Base-by-base conservation (phyloP, 345 rosid species). In the Barbarea vulgaris region DNA sequence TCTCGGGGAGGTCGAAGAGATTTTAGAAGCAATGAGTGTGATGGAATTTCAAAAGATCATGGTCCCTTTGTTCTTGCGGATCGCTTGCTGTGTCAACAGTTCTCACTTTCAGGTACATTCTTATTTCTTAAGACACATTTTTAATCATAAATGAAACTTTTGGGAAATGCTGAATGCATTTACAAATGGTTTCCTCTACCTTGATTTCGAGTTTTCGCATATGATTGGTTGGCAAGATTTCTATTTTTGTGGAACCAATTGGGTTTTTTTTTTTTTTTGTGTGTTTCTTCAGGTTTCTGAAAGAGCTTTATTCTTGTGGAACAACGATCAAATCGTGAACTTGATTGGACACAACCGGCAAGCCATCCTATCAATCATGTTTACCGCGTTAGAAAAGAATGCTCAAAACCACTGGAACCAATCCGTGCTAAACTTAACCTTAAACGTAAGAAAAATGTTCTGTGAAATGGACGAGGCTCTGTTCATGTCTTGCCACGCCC, bases 291-390 rank as follows among this genome's bases (percentile, higher is more conserved):
- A 93, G 98, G 97, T 93, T 57, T 93, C 98, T 19, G 98, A 93
- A 82, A 88, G 96, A 71, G 87, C 98, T 53, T 82, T 93, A 13
- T 87, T 87, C 82, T 77, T 91, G 47, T 93, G 98, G 98, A 93
- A 91, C 91, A 93, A 91, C 3, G 98, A 93, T 81, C 98, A 91
- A 79, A 87, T 91, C 7, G 84, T 89, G 39, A 84, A 87, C 82
- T 77, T 93, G 80, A 82, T 91, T 48, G 86, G 84, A 22, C 93
- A 86, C 19, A 89, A 87, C 74, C 81, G 93, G 80, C 87, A 80
- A 65, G 85, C 79, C 66, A 79, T 93, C 50, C 60, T 93, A 69
- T 96, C 96, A 6, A 69, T 89, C 53, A 78, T 93, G 77, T 84
- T 89, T 73, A 85, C 90, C 36, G 85, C 91, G 17, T 55, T 93